Conservation (phyloP, 345 rosid species). For the Lepidium didymum region DNA sequence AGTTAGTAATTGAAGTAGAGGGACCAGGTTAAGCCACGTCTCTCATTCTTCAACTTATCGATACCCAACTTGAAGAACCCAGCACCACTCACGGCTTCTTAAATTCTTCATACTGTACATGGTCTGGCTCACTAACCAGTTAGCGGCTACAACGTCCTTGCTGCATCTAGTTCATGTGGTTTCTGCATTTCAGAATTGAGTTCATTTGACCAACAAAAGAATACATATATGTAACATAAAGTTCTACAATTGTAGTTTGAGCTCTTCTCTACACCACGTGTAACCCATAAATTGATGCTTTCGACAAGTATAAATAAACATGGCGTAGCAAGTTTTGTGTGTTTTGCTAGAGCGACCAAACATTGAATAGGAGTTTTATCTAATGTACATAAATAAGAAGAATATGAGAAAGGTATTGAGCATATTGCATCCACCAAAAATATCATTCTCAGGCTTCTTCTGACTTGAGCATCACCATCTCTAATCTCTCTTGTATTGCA, state of each 20-base stretch:
- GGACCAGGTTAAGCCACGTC: conserved; percentile 38
- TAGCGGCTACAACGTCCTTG: no score
- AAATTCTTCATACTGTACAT: not conserved
- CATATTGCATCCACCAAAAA: conserved; percentile 6
- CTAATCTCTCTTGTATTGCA: conserved; percentile 2
- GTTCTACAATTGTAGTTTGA: not conserved
- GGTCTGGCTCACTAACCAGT: not conserved
- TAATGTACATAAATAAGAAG: conserved; percentile 21
- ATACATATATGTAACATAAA: not conserved
- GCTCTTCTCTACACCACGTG: not conserved
- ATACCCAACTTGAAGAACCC: not conserved
- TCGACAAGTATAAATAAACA: conserved; percentile 3
- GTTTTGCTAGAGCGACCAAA: not conserved
- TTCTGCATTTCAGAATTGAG: no score
- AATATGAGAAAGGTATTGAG: not conserved
- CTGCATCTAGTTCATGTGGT: no score
- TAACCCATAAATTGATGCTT: not conserved
- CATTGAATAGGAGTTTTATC: not conserved
- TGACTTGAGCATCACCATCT: not conserved
- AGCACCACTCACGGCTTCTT: not conserved
- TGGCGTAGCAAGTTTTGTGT: conserved; percentile 10
- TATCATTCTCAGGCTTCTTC: conserved; percentile 16
- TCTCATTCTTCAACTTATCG: conserved; percentile 18
- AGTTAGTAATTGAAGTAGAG: not conserved
- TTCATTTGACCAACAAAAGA: not conserved